Percentiles rank a stretch among this genome's conserved stretches.
These are phyloP conservation scores for Betula pendula DNA, from an alignment of 306 rosid genomes.

Conservation along the genomic window DNA sequence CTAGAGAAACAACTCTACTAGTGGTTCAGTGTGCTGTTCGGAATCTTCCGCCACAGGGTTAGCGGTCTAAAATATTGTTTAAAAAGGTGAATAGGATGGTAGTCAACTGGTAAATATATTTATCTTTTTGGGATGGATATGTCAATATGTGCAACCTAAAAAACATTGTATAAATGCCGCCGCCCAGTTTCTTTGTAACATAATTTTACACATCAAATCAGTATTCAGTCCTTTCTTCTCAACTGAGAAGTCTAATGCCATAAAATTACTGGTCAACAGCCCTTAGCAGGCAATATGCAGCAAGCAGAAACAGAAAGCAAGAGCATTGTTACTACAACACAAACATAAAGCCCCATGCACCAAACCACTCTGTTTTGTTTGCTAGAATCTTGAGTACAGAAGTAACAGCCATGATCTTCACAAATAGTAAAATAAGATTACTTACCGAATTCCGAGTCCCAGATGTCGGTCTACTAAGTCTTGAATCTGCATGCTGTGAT, in stretches of 20 bases:
- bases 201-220: background rate
- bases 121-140: background rate
- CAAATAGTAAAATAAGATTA: conserved; percentile 13
- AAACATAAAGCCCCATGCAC: background rate
- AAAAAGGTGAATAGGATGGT: background rate
- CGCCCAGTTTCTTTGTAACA: background rate
- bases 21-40: too few relatives aligned
- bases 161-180: background rate
- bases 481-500: conserved; percentile 36
- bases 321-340: background rate
- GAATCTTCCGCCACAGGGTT: too few relatives aligned
- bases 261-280: background rate
- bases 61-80: too few relatives aligned
- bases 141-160: background rate
- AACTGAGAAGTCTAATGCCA: background rate
- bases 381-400: conserved; percentile 10
- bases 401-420: background rate
- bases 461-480: conserved; percentile 26
- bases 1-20: too few relatives aligned
- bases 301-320: background rate
- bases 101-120: background rate
- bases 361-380: background rate
- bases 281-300: background rate
- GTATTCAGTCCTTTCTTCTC: background rate
- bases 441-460: conserved; percentile 40